Evolutionary conservation across 371 early-diverging fungal genomes (phyloP).

Genomic region (Lichtheimia hyalospora): DNA sequence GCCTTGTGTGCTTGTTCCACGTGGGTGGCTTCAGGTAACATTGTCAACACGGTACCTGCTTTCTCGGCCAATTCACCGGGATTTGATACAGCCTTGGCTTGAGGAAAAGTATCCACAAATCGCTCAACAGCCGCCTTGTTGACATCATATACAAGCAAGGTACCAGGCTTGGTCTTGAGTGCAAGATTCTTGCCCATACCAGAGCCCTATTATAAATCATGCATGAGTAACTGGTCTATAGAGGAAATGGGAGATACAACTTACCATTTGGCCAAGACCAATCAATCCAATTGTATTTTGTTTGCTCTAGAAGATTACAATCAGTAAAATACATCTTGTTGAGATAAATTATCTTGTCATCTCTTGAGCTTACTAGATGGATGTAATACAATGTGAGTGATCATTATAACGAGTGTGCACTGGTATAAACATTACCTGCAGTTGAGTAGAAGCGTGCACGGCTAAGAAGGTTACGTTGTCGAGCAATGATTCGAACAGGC

Average conservation of each 20-base stretch:
- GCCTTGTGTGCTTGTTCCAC: slow-evolving; percentile 82
- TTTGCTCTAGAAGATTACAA: slow-evolving; percentile 12
- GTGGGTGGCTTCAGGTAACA: slow-evolving; percentile 86
- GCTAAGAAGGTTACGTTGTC: background rate
- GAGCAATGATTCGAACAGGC: background rate
- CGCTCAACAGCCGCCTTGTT: slow-evolving; percentile 54
- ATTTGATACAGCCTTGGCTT: slow-evolving; percentile 53
- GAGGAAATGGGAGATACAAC: background rate
- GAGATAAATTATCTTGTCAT: background rate
- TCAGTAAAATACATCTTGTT: background rate
- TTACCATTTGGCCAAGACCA: slow-evolving; percentile 95
- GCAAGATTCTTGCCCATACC: slow-evolving; percentile 91
- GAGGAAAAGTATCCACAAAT: slow-evolving; percentile 47
- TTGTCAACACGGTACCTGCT: slow-evolving; percentile 84
- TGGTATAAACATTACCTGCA: background rate
- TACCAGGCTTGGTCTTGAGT: slow-evolving; percentile 47
- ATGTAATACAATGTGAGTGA: background rate
- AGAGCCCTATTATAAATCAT: no score
- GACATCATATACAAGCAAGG: slow-evolving; percentile 74
- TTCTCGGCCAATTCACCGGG: slow-evolving; percentile 73
- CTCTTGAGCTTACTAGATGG: background rate
- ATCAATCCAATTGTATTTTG: slow-evolving; percentile 80
- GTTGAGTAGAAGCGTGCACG: background rate
- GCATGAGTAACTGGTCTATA: no score
- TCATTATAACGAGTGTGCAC: background rate